Evolutionary conservation across 2,329 filamentous ascomycete species (phyloP).

Genomic region (Chrysosporium keratinophilum): DNA sequence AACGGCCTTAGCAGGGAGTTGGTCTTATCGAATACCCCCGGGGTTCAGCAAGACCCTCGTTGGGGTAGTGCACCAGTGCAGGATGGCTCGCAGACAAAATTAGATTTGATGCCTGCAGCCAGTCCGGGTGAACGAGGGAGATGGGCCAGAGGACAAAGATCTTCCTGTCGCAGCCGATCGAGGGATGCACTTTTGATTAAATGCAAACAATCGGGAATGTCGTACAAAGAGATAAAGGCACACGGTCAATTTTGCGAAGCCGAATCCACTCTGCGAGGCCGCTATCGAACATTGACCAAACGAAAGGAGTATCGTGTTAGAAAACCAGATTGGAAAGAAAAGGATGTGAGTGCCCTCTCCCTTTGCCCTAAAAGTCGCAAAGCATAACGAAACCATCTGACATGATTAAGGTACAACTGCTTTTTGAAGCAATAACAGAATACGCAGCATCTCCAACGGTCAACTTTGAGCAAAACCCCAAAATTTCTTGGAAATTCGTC

Average conservation of each 20-base stretch:
- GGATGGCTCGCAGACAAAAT: not conserved
- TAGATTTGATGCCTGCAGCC: not conserved
- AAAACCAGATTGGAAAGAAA: conserved; percentile 36
- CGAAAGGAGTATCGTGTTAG: conserved; percentile 36
- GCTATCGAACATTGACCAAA: conserved; percentile 40
- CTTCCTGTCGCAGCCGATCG: conserved; percentile 16
- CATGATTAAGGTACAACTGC: conserved; percentile 29
- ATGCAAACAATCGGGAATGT: conserved; percentile 34
- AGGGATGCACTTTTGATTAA: conserved; percentile 34
- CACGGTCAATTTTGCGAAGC: conserved; percentile 36
- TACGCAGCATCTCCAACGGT: conserved; percentile 18
- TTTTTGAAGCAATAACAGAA: conserved; percentile 31
- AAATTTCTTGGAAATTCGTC: conserved; percentile 51
- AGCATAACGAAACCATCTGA: not conserved
- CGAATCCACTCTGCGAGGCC: conserved; percentile 40
- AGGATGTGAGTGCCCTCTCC: conserved; percentile 31
- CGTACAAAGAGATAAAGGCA: conserved; percentile 40
- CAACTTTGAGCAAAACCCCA: conserved; percentile 24
- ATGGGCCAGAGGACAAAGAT: not conserved
- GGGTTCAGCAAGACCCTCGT: not conserved
- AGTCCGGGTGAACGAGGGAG: not conserved
- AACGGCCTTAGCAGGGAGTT: not conserved
- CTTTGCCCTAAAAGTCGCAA: not conserved
- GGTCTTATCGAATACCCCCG: not conserved
- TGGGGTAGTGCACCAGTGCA: not conserved